A percentile compares a stretch with the other conserved stretches of the same genome.
These are phyloP conservation scores for Saccharomyces hybrid DNA, from an alignment of 1,139 yeast species.

Conservation along the genomic window DNA sequence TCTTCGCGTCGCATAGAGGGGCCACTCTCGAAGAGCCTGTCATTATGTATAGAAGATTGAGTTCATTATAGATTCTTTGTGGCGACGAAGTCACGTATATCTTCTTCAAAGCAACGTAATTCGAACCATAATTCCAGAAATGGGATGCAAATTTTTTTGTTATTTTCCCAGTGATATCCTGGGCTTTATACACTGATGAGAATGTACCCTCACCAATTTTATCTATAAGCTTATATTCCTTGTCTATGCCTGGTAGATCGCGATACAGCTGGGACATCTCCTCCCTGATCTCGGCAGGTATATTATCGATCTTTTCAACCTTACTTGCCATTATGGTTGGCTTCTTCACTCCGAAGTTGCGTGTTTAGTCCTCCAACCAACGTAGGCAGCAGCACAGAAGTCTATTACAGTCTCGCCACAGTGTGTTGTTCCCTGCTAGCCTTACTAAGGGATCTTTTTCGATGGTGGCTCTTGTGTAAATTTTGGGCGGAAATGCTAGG, in stretches of 20 bases:
- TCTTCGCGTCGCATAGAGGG: slow-evolving; percentile 77
- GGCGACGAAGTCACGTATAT: slow-evolving; percentile 96
- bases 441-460: neutral
- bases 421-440: neutral
- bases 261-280: slow-evolving; percentile 61
- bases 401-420: neutral
- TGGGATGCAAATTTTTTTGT: slow-evolving; percentile 23
- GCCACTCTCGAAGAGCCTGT: slow-evolving; percentile 70
- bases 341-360: neutral
- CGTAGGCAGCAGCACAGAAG: neutral
- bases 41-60: slow-evolving; percentile 62
- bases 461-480: neutral
- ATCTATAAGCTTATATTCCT: slow-evolving; percentile 60
- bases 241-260: slow-evolving; percentile 55
- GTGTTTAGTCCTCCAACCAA: neutral
- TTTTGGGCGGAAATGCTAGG: neutral
- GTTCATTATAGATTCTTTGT: slow-evolving; percentile 77
- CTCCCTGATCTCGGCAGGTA: slow-evolving; percentile 41
- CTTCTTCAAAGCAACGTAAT: slow-evolving; percentile 82
- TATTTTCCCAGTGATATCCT: slow-evolving; percentile 39
- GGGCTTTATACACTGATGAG: slow-evolving; percentile 84
- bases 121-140: slow-evolving; percentile 36
- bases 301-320: neutral
- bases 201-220: slow-evolving; percentile 96
- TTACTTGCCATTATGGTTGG: neutral